Conservation (phyloP, 345 rosid species). For the Populus pruinosa region DNA sequence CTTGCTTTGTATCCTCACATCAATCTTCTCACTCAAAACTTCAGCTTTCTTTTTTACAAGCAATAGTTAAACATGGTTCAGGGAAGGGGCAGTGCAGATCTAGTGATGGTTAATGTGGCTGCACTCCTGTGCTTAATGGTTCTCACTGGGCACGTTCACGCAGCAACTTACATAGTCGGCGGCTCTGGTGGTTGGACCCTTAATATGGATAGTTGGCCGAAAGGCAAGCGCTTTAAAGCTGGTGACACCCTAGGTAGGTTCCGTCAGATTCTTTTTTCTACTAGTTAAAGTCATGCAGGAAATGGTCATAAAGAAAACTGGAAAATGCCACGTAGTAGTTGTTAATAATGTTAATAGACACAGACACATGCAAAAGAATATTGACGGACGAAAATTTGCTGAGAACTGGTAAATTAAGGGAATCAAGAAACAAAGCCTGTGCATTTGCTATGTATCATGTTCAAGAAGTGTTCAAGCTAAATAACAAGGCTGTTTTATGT, state of each 20-base stretch:
- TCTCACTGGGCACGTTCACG: conserved; percentile 16
- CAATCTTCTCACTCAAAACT: neutral
- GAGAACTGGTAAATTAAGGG: no score
- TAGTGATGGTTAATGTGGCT: neutral
- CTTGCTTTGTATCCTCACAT: neutral
- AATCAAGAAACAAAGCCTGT: no score
- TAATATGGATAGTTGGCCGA: conserved; percentile 35
- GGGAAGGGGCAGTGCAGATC: conserved; percentile 51
- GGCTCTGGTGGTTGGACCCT: conserved; percentile 47
- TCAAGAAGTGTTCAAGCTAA: no score
- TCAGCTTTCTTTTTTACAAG: neutral
- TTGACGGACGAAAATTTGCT: no score
- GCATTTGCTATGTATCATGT: no score
- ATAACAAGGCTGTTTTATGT: no score
- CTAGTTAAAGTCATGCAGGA: no score
- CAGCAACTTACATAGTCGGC: conserved; percentile 41
- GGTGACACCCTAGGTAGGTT: conserved; percentile 45
- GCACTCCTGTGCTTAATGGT: conserved; percentile 19
- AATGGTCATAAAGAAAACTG: no score
- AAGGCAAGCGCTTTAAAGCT: conserved; percentile 51
- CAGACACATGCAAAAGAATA: no score
- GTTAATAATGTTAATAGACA: no score
- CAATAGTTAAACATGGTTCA: conserved; percentile 15
- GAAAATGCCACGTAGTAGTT: no score
- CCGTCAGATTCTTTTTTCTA: neutral